A percentile compares a stretch with the other conserved stretches of the same genome.
Evolutionary conservation across 2,329 filamentous ascomycete species (phyloP).

Genomic region (Bipolaris oryzae): DNA sequence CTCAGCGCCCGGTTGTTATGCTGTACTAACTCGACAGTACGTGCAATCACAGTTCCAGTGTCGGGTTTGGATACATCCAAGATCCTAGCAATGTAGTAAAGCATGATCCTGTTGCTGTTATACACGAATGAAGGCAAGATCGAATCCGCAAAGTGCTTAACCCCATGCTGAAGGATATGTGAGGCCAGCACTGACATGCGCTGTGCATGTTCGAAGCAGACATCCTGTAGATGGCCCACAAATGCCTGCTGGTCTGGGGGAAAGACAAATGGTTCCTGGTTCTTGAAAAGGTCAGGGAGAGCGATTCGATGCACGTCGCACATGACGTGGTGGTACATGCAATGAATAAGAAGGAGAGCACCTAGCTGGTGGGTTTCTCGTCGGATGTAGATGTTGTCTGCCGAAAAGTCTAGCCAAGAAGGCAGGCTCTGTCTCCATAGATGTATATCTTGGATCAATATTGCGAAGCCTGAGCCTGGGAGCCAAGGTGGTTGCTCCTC

Average conservation of each 20-base stretch:
- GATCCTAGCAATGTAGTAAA: slow-evolving; percentile 41
- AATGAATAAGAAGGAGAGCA: slow-evolving; percentile 40
- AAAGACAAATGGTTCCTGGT: slow-evolving; percentile 38
- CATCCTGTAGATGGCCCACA: slow-evolving; percentile 33
- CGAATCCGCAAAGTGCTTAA: slow-evolving; percentile 42
- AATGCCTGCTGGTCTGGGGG: slow-evolving; percentile 34
- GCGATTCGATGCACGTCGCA: slow-evolving; percentile 42
- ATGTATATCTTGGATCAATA: slow-evolving; percentile 34
- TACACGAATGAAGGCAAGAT: slow-evolving; percentile 44
- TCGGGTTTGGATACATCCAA: slow-evolving; percentile 36
- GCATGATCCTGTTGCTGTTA: slow-evolving; percentile 44
- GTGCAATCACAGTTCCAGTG: slow-evolving; percentile 31
- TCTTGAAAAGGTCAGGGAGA: slow-evolving; percentile 40
- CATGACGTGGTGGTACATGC: slow-evolving; percentile 45
- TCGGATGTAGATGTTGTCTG: slow-evolving; percentile 44
- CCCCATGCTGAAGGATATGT: slow-evolving; percentile 38
- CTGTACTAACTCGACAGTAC: slow-evolving; percentile 39
- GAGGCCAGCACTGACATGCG: slow-evolving; percentile 37
- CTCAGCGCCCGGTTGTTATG: slow-evolving; percentile 40
- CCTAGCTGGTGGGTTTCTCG: slow-evolving; percentile 43
- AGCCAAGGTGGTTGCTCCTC: slow-evolving; percentile 41
- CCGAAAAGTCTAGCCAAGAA: slow-evolving; percentile 40
- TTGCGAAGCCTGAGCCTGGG: slow-evolving; percentile 34
- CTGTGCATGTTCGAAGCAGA: slow-evolving; percentile 42
- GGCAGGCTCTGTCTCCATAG: slow-evolving; percentile 39